Base-by-base conservation (phyloP, 2,329 filamentous ascomycete species). In the Aspergillus transmontanensis region DNA sequence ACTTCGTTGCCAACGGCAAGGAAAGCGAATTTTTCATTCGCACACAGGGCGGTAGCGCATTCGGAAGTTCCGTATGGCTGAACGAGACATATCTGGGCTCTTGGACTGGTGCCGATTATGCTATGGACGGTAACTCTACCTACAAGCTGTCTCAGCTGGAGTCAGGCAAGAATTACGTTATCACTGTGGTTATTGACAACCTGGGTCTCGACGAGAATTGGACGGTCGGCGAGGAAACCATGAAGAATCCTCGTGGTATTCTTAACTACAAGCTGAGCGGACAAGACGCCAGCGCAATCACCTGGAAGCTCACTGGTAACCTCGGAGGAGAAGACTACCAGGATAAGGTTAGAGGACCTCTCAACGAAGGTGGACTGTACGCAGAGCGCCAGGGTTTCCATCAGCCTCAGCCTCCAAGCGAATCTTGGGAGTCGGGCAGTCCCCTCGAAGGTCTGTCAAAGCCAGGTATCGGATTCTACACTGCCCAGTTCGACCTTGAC, bases 181-280 rank as follows among this genome's bases (percentile, higher is more conserved):
- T 94, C 66, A 93, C 90, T 0, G 80, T 93, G 1, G 76, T 93
- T 0, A 80, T 94, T 16, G 91, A 94, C 75, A 89, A 89, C 75
- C 91, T 89, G 79, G 90, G 91, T 0, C 80, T 92, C 0, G 85
- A 92, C 63, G 86, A 90, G 68, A 87, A 90, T 74, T 87, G 85
- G 81, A 79, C 79, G 2, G 84, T 88, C 0, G 88, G 88, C 1
- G 69, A 73, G 2, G 87, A 90, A 30, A 73, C 78, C 10, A 90
- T 89, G 82, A 81, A 87, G 74, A 78, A 79, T 34, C 86, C 86
- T 0, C 83, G 85, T 23, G 86, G 86, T 23, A 83, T 88, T 59
- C 74, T 87, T 6, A 74, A 78, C 58, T 80, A 80, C 53, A 60
- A 69, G 23, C 73, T 84, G 12, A 75, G 79, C 26, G 78, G 81